Evolutionary conservation across 176 grass and related monocot species (phyloP), one percentile per base, ranked within the genome.

Genomic region (Pharus latifolius): DNA sequence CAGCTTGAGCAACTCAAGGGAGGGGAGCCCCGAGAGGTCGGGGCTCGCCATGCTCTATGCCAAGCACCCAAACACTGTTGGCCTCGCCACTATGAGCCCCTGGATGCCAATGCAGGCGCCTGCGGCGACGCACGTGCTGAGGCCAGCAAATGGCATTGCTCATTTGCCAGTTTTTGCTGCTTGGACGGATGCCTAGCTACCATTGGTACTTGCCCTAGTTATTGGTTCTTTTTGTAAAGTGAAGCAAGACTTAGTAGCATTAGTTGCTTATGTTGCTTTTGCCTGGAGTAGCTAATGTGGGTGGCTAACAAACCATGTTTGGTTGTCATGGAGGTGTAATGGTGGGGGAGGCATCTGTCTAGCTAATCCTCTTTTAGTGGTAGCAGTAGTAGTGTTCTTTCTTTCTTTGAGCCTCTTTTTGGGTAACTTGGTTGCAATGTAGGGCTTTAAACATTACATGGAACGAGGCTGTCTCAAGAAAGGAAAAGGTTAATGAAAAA

Each of bases 1-100:
- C 14, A 99, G 87, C 80, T 40, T 93, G 16, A 62, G 81, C 76
- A 81, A 80, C 54, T 99, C 95, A 17, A 87, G 88, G 69, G 88
- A 96, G 67, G 93, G 77, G 38, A 92, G 75, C 26, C 87, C 90
- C 0, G 95, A 99, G 41, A 67, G 69, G 48, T 7, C 72, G 24
- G 60, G 69, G 11, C 52, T 80, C 1, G 66, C 89, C 60, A 76
- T 82, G 77, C 33, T 92, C 14, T 74, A 84, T 17, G 24, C 53
- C 33, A 84, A 78, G 80, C 77, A 80, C 27, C 56, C 49, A 10
- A 42, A 19, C 31, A 63, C 70, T 4, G 70, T 70, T 7, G 19
- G 42, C 70, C 40, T 70, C 0, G 70, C 31, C 41, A 6, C 41
- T 15, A 58, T 80, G 71, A 86, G 26, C 65, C 49, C 83, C 7